Evolutionary conservation across 2,329 filamentous ascomycete species (phyloP).

Genomic region (Aphanocladium album): DNA sequence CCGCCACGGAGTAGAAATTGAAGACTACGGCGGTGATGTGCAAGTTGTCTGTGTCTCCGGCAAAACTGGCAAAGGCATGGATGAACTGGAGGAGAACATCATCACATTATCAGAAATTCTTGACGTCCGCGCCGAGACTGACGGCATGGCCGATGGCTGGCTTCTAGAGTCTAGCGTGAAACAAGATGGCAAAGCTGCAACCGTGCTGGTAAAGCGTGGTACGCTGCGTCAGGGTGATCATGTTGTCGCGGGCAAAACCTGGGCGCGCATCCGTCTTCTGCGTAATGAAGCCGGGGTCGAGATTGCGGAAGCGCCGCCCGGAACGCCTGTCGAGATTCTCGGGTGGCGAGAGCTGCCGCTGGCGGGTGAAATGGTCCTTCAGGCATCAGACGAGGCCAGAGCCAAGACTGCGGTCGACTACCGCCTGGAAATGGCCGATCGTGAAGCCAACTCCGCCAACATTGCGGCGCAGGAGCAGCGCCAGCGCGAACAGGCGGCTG

Average conservation of each 20-base stretch:
- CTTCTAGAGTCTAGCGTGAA: constrained; percentile 89
- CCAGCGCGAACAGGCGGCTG: constrained; percentile 49
- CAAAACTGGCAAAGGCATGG: constrained; percentile 89
- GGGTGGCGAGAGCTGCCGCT: constrained; percentile 83
- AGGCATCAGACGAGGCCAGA: constrained; percentile 71
- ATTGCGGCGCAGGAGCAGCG: constrained; percentile 68
- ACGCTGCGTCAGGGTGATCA: constrained; percentile 76
- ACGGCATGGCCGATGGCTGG: constrained; percentile 84
- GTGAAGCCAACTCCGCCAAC: constrained; percentile 69
- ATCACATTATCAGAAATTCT: constrained; percentile 82
- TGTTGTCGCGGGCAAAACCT: constrained; percentile 82
- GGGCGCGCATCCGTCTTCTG: constrained; percentile 78
- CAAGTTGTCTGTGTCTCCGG: constrained; percentile 89
- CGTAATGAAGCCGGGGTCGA: constrained; percentile 77
- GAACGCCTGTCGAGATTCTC: constrained; percentile 85
- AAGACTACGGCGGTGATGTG: constrained; percentile 91
- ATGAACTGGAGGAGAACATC: constrained; percentile 85
- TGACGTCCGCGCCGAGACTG: constrained; percentile 75
- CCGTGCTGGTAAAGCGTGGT: constrained; percentile 81
- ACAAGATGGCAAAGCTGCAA: constrained; percentile 76
- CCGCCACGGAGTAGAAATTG: constrained; percentile 78
- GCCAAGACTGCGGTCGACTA: constrained; percentile 76
- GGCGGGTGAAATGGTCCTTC: constrained; percentile 82
- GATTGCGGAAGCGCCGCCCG: constrained; percentile 71
- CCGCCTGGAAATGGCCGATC: constrained; percentile 65